Base-by-base conservation (phyloP, 345 rosid species). In the Crucihimalaya himalaica region DNA sequence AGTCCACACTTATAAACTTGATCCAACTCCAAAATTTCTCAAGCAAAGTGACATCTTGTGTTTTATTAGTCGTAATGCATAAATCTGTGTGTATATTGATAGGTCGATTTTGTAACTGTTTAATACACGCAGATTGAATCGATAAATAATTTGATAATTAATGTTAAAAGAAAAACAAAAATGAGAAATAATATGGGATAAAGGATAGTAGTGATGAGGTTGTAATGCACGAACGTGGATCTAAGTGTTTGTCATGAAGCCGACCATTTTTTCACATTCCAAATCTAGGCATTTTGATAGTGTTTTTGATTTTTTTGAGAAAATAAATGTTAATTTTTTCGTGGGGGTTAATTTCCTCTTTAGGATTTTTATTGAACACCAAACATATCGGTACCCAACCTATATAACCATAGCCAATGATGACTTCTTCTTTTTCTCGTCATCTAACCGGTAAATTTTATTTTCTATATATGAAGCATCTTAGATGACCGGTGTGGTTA, bases 201-300 rank as follows among this genome's bases (percentile, higher is more conserved):
- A 47, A 46, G n/a, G 14, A 28, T 16, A 64, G 29, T 47, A 42
- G 52, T 62, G 66, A 61, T 61, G 66, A 25, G 66, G 34, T 23
- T 61, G 66, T 61, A 61, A 61, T 61, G 66, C 35, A 15, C 20
- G 51, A 23, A 61, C 66, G 51, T 61, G 51, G 51, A 25, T 62
- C 66, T 62, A 62, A 60, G 66, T 62, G 51, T 62, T 27, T 42
- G 50, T 25, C 66, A 62, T 62, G 51, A 42, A 62, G 66, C 35
- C 51, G 52, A 62, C 51, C 66, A 42, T 42, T 62, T 15, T 4
- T 39, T 25, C 14, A 25, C 32, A 25, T 62, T 2, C 14, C 35
- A 15, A 40, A 64, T 18, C 19, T 18, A 64, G 42, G 29, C 28
- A 29, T 46, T 63, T 11, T n/a, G 11, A 43, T 34, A 34, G 42